phyloP scores from a whole-genome alignment of 371 early-diverging fungal genomes.

The Antonospora locustae region DNA sequence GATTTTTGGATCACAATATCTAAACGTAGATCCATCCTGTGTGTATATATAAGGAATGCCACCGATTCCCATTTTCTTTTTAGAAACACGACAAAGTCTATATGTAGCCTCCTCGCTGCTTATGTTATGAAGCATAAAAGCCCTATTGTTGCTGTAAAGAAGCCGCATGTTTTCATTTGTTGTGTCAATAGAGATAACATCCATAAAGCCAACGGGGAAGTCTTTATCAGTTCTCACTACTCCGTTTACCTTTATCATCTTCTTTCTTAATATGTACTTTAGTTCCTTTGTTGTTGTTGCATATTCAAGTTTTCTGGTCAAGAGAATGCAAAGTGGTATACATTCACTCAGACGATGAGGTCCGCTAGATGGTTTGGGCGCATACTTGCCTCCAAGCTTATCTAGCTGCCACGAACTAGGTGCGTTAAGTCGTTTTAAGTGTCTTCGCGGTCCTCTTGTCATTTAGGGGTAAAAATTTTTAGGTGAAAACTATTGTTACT shows the following conservation, averaged over 20 bases:
- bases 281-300: constrained; percentile 92
- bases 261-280: constrained; percentile 80
- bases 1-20: constrained; percentile 94
- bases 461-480: too few relatives aligned
- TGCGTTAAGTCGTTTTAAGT: constrained; percentile 96
- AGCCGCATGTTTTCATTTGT: constrained; percentile 97
- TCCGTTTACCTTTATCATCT: constrained; percentile 92
- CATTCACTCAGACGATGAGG: constrained; percentile 97
- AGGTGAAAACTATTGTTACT: too few relatives aligned
- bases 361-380: constrained; percentile 89
- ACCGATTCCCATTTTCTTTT: constrained; percentile 74
- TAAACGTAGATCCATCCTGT: constrained; percentile 95
- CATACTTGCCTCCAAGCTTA: constrained; percentile 90
- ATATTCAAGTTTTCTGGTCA: constrained; percentile 93
- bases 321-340: constrained; percentile 88
- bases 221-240: constrained; percentile 91
- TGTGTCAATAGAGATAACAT: constrained; percentile 92
- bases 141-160: constrained; percentile 91
- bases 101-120: constrained; percentile 90
- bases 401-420: constrained; percentile 99
- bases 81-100: constrained; percentile 93
- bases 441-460: constrained; percentile 96
- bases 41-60: constrained; percentile 87
- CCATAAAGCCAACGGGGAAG: constrained; percentile 97
- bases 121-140: constrained; percentile 96